Base-by-base conservation (phyloP, 176 grass and related monocot species). In the Musa troglodytarum region DNA sequence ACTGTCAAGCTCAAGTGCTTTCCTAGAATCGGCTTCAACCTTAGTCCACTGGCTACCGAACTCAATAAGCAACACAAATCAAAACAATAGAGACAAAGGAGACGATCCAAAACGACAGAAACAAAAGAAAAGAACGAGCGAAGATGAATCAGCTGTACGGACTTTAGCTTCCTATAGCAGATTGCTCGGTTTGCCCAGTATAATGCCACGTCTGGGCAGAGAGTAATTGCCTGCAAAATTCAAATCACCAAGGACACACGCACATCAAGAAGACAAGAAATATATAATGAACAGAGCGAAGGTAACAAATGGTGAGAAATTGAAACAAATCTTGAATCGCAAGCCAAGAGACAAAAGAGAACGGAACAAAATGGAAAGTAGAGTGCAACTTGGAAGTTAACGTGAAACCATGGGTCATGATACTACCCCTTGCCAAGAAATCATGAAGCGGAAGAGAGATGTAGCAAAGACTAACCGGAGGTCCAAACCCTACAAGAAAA, bases 181-280 rank as follows among this genome's bases (percentile, higher is more conserved):
- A 97, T 82, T 61, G 90, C 90, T 74, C 86, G 84, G 82, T 93
- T 97, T 54, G 86, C 87, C 90, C 82, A 93, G 70, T 91, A 97
- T 24, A 90, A 82, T 12, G 88, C 80, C 67, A 93, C 82, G 73
- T 83, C 83, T 61, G 84, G 88, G 78, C 87, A 89, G 10, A 93
- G 85, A 62, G 77, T 79, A 55, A 97, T 97, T 69, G 94, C 94
- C 93, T 96, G 86, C 10, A 82, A 49, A 85, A 78, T 65, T 56
- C 80, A 74, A 96, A 77, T 76, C 68, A 24, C 52, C 29, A 86
- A 15, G 58, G 8, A 69, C 11, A 26, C 17, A 25, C 6, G 3
- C 26, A 67, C 9, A 22, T 26, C 63, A 26, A 66, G 23, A 11
- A 28, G n/a, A 20, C 54, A 57, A 57, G 12, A 19, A 57, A 57